Conservation (phyloP, 176 grass and related monocot species). For the Panicum miliaceum region DNA sequence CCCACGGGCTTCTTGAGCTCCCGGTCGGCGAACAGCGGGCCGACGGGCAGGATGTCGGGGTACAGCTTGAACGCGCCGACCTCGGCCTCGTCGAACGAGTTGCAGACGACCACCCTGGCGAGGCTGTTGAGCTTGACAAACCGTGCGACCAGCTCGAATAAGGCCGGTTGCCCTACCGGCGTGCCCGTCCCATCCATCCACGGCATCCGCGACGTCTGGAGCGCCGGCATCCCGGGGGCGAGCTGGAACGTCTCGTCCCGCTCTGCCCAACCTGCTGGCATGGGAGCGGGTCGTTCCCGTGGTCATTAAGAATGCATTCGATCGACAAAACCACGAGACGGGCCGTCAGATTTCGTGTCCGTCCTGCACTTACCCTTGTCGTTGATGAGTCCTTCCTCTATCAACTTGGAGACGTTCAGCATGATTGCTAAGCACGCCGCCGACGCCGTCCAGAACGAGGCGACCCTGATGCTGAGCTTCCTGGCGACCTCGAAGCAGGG, state of each 20-base stretch:
- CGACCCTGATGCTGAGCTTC: conserved; percentile 50
- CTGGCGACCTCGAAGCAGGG: conserved; percentile 48
- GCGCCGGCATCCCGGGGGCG: conserved; percentile 40
- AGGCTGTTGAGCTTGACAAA: neutral
- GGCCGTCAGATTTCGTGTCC: too few species aligned
- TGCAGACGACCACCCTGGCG: conserved; percentile 47
- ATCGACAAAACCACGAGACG: neutral
- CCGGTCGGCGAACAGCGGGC: conserved; percentile 25
- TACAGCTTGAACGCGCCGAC: neutral
- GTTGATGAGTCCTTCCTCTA: conserved; percentile 55
- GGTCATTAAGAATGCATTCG: too few species aligned
- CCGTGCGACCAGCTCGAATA: conserved; percentile 2
- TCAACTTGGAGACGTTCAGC: conserved; percentile 51
- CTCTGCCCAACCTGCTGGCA: conserved; percentile 24
- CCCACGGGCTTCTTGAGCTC: neutral
- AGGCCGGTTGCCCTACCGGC: neutral
- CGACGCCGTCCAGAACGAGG: conserved; percentile 54
- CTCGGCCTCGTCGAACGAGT: conserved; percentile 44
- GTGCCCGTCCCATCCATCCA: conserved; percentile 34
- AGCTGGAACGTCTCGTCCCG: conserved; percentile 31
- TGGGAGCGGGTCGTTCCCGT: too few species aligned
- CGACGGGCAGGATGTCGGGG: conserved; percentile 29
- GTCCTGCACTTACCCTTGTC: conserved; percentile 40
- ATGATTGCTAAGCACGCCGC: conserved; percentile 40
- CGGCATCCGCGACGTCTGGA: conserved; percentile 39